A percentile compares a stretch with the other conserved stretches of the same genome.
Evolutionary conservation across 1,284 basidiomycete species (phyloP).

Genomic region (Hymenochaete sp.): DNA sequence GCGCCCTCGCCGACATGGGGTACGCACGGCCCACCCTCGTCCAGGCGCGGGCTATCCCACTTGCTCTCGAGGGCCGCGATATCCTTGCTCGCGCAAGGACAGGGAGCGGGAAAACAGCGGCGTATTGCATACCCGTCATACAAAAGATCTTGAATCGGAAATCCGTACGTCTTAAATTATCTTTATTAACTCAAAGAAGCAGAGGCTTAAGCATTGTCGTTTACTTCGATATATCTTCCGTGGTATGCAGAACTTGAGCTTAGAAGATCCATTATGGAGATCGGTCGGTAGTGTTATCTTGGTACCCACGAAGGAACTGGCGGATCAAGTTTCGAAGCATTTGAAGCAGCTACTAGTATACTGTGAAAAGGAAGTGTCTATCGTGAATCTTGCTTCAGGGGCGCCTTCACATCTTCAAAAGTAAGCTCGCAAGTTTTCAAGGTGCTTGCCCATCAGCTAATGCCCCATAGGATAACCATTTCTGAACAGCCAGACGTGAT

Average conservation of each 20-base stretch:
- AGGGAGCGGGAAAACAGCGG: constrained; percentile 95
- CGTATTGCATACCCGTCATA: constrained; percentile 86
- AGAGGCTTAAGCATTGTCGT: neutral
- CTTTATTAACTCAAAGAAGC: neutral
- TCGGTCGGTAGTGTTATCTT: constrained; percentile 78
- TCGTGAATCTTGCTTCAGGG: constrained; percentile 78
- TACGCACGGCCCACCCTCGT: constrained; percentile 80
- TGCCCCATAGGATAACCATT: constrained; percentile 53
- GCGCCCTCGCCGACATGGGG: constrained; percentile 72
- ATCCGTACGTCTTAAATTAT: constrained; percentile 46
- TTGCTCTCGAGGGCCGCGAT: constrained; percentile 85
- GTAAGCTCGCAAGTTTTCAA: constrained; percentile 35
- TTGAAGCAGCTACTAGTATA: constrained; percentile 61
- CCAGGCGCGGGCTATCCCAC: constrained; percentile 74
- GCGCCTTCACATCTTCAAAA: constrained; percentile 69
- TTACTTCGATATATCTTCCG: neutral
- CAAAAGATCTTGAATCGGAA: constrained; percentile 86
- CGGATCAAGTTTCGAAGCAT: constrained; percentile 81
- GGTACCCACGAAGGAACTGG: constrained; percentile 90
- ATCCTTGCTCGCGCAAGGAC: constrained; percentile 91
- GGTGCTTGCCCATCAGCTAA: neutral
- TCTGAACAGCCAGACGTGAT: constrained; percentile 90
- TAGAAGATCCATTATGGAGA: constrained; percentile 38
- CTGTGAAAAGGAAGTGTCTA: constrained; percentile 67
- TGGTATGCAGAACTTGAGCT: constrained; percentile 27